Evolutionary conservation across 2,329 filamentous ascomycete genomes (phyloP), one percentile per base, ranked within the genome.

Genomic region (Fusarium circinatum): DNA sequence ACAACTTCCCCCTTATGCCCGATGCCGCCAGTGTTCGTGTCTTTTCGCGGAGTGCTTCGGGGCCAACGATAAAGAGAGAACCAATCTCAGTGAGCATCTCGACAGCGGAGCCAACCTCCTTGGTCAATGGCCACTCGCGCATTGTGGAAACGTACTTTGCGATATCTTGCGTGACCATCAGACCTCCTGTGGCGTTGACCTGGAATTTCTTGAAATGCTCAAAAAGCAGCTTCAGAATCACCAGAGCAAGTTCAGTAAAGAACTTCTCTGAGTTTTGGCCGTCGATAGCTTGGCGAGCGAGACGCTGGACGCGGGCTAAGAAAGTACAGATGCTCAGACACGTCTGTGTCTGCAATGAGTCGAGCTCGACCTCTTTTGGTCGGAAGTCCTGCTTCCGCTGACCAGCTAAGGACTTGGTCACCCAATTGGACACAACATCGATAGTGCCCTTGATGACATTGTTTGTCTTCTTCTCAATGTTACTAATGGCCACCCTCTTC

Each of bases 151-250:
- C 93, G 82, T 99, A 99, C 80, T 94, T 95, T 41, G 94, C 94
- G 81, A 98, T 95, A 80, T 99, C 96, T 84, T 98, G 97, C 41
- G 93, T 96, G 32, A 98, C 94, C 89, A 98, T 96, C 52, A 99
- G 89, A 6, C 95, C 96, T 70, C 96, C 96, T 0, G 96, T 95
- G 45, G 95, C 94, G 76, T 95, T 98, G 75, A 99, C 94, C 69
- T 92, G 91, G 84, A 97, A 99, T 79, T 94, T 95, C 79, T 97
- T 96, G 84, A 98, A 94, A 83, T 99, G 96, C 71, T 96, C 94
- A 71, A 99, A 91, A 9, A 99, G 88, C 15, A 97, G 89, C 56
- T 88, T 85, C 75, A 95, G 91, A 41, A 98, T 87, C 15, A 92
- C 92, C 20, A 95, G 85, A 3, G 94, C 95, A 28, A 98, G 89